Conservation (phyloP, 164 flowering plant genomes). For the Pachysandra terminalis region DNA sequence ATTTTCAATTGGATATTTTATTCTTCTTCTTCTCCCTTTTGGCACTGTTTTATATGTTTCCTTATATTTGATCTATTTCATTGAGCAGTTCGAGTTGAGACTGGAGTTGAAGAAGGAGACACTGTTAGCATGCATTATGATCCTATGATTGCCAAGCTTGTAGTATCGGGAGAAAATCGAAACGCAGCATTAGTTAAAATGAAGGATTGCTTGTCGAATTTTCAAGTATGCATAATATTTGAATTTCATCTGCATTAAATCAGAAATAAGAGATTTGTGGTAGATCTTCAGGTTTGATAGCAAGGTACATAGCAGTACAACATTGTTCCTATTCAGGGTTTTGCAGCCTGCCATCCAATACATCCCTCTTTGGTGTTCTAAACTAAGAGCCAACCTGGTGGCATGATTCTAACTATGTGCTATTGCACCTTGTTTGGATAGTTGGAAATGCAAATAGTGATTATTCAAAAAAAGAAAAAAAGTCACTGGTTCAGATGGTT, state of each 20-base stretch:
- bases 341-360: background rate
- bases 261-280: background rate
- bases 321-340: background rate
- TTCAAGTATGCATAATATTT: constrained; percentile 56
- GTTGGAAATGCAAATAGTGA: background rate
- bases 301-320: background rate
- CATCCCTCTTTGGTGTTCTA: background rate
- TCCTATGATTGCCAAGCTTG: constrained; percentile 99
- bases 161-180: constrained; percentile 90
- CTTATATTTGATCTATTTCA: constrained; percentile 4
- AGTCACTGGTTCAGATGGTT: background rate
- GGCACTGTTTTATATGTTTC: background rate
- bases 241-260: background rate
- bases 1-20: background rate
- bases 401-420: background rate
- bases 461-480: too few species aligned
- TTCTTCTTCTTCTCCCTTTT: background rate
- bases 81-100: constrained; percentile 85
- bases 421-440: background rate
- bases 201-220: constrained; percentile 75
- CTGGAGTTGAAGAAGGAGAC: constrained; percentile 95
- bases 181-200: constrained; percentile 78
- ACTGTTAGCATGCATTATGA: constrained; percentile 97
- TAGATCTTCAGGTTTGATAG: background rate
- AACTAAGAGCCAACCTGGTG: background rate